These are phyloP conservation scores for Saposhnikovia divaricata DNA, from an alignment of 129 eudicot species.

Conservation along the genomic window DNA sequence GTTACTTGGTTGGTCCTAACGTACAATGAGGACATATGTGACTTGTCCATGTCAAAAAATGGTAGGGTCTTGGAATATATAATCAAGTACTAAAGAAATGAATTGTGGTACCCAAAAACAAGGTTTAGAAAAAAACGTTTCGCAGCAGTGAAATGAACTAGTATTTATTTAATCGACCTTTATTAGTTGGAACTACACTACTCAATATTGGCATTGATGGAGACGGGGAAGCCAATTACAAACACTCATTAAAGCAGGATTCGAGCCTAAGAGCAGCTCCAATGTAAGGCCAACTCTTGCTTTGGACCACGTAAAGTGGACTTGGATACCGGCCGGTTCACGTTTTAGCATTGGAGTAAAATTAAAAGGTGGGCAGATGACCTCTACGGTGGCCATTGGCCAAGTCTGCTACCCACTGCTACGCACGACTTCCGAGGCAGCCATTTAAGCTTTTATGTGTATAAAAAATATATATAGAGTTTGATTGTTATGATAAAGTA, in stretches of 20 bases:
- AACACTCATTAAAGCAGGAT: background rate
- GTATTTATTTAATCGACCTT: background rate
- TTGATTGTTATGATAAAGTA: no score
- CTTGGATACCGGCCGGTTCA: no score
- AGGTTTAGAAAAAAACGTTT: background rate
- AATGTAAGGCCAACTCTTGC: no score
- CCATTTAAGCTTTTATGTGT: no score
- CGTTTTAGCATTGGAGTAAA: no score
- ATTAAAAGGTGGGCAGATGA: no score
- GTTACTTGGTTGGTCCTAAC: background rate
- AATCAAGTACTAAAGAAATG: background rate
- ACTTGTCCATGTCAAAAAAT: background rate
- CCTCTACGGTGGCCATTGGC: no score
- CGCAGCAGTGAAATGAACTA: background rate
- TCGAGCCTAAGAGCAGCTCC: no score
- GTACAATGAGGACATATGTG: background rate
- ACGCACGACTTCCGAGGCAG: no score
- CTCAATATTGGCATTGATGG: conserved; percentile 1
- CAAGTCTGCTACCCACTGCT: no score
- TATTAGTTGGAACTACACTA: background rate
- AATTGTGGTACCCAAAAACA: background rate
- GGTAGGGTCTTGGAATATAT: background rate
- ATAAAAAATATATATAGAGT: no score
- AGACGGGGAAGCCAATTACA: conserved; percentile 4
- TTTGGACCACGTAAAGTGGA: no score